Evolutionary conservation across 2,329 filamentous ascomycete genomes (phyloP), one percentile per base, ranked within the genome.

Genomic region (Furcasterigmium sp.): DNA sequence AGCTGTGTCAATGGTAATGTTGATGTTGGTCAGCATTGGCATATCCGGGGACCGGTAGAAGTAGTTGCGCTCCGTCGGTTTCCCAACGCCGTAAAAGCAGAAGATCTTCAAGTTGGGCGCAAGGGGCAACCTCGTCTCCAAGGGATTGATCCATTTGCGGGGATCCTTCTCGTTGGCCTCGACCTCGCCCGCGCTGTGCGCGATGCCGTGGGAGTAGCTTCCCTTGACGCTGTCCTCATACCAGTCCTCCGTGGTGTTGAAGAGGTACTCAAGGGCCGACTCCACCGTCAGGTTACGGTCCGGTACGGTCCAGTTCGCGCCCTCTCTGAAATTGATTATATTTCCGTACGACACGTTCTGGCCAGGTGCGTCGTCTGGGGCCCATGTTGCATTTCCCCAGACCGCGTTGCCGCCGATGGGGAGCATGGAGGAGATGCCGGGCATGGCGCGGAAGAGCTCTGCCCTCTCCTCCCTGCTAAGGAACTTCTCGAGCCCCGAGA

Each of bases 401-500:
- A 98, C 83, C 0, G 86, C 86, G 46, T 95, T 82, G 19, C 93
- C 93, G 26, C 93, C 93, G 36, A 96, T 88, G 6, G 93, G 93
- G 1, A 98, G 76, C 93, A 98, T 98, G 38, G 88, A 93, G 7
- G 87, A 94, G 47, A 96, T 87, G 7, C 93, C 93, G 0, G 93
- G 93, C 91, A 98, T 97, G 36, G 90, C 88, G 41, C 93, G 83
- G 70, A 98, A 95, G 35, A 98, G 84, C 57, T 97, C 90, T 0
- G 87, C 90, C 41, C 93, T 80, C 62, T 98, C 93, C 51, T 91
- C 84, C 55, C 86, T 88, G 55, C 84, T 91, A 37, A 98, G 72
- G 61, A 98, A 98, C 59, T 93, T 95, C 63, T 98, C 93, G 9
- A 98, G 76, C 0, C 93, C 93, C 56, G 97, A 97, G 2, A 98